Evolutionary conservation across 371 early-diverging fungal species (phyloP), one percentile per base, ranked within the genome.

Genomic region (Mortierella sp.): DNA sequence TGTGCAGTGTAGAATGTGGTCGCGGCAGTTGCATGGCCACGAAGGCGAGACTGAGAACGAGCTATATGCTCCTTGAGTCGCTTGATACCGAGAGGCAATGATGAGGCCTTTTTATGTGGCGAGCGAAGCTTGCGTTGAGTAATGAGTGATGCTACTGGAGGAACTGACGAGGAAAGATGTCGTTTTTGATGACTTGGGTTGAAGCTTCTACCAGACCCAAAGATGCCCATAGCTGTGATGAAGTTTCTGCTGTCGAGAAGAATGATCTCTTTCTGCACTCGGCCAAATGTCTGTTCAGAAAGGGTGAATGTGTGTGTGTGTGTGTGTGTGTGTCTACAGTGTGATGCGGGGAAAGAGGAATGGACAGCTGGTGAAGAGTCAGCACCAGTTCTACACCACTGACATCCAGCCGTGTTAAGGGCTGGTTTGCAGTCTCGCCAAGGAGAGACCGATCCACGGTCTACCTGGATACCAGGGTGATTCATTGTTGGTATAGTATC

Each of bases 21-120:
- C 3, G 37, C 37, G 37, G 37, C 37, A 37, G 37, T 5, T 37
- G 37, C 37, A 37, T 37, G 37, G 51, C 43, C 19, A 12, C 37
- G 43, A 52, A 19, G 46, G n/a, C 44, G 58, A 2, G 45, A 26
- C 19, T 57, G 28, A 1, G 67, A 72, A 53, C 62, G 72, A 18
- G 72, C 63, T n/a, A 72, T 57, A 19, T 57, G 66, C 50, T 66
- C 63, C 21, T 72, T 66, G 52, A 66, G 72, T 7, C 63, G 72
- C 48, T 62, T 21, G 43, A 62, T 58, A 12, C 66, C 56, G 15
- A 66, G 19, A 9, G 57, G 30, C 43, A 43, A 48, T 52, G 53
- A 15, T 7, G 56, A 56, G 28, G 53, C 15, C 25, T 26, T 30
- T 55, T 21, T 53, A 23, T 70, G 44, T 23, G 11, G 45, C 23